A percentile compares a stretch with the other conserved stretches of the same genome.
Conservation (phyloP, 352 stramenopile species). For the Pythium guiyangense region DNA sequence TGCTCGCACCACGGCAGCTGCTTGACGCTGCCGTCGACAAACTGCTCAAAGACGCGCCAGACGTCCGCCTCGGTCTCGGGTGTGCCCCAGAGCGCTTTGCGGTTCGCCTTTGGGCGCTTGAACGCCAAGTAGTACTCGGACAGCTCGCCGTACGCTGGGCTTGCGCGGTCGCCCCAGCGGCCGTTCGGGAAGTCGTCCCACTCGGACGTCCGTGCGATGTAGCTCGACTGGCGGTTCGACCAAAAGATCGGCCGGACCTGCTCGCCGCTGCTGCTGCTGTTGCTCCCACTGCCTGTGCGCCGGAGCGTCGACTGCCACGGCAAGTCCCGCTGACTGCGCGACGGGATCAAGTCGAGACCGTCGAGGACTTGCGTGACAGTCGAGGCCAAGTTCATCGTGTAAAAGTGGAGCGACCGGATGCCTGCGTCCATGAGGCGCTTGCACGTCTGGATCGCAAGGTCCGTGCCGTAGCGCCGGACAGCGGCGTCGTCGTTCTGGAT, state of each 20-base stretch:
- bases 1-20: constrained; percentile 97
- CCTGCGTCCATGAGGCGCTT: constrained; percentile 78
- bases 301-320: constrained; percentile 70
- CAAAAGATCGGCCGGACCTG: constrained; percentile 97
- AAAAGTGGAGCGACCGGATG: constrained; percentile 89
- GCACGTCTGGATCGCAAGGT: constrained; percentile 94
- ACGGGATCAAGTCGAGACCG: constrained; percentile 57
- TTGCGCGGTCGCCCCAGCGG: constrained; percentile 93
- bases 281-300: constrained; percentile 49
- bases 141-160: constrained; percentile 94
- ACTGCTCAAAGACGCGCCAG: constrained; percentile 93
- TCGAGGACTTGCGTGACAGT: constrained; percentile 86
- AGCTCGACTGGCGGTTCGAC: constrained; percentile 96
- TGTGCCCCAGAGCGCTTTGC: constrained; percentile 74
- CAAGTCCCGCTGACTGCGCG: constrained; percentile 58
- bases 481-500: constrained; percentile 95
- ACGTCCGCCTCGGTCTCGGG: constrained; percentile 87
- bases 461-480: constrained; percentile 92
- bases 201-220: constrained; percentile 94
- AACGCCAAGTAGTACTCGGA: constrained; percentile 93
- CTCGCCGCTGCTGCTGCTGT: constrained; percentile 63
- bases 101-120: constrained; percentile 75
- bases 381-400: constrained; percentile 93
- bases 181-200: constrained; percentile 98
- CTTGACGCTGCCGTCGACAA: constrained; percentile 73